Evolutionary conservation across 2,329 filamentous ascomycete genomes (phyloP).

Genomic region (Colletotrichum musae): DNA sequence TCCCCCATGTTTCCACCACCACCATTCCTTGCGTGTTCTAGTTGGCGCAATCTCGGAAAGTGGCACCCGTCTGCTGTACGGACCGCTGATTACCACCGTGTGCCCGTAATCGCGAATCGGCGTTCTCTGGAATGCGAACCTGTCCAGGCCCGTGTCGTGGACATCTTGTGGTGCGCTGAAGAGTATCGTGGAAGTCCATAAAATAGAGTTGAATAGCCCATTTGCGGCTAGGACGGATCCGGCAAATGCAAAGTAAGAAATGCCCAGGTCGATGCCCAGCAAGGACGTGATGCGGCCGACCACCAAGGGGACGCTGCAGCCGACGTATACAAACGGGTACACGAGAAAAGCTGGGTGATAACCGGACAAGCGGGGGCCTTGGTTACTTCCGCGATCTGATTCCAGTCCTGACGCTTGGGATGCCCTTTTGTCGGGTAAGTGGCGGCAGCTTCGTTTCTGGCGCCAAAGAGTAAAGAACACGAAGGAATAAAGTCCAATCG

Average conservation of each 20-base stretch:
- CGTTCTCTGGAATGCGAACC: constrained; percentile 45
- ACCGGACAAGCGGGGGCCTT: constrained; percentile 4
- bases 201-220: constrained; percentile 59
- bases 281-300: constrained; percentile 71
- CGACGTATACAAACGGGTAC: constrained; percentile 74
- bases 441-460: constrained; percentile 34
- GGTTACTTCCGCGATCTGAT: too few relatives aligned
- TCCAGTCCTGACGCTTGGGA: neutral
- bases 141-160: constrained; percentile 43
- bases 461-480: constrained; percentile 56
- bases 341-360: constrained; percentile 63
- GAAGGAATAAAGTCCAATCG: constrained; percentile 54
- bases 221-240: constrained; percentile 66
- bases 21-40: constrained; percentile 22
- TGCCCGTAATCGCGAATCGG: constrained; percentile 35
- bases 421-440: constrained; percentile 14
- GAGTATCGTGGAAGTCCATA: constrained; percentile 48
- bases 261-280: constrained; percentile 60
- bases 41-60: neutral
- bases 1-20: constrained; percentile 37
- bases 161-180: constrained; percentile 51
- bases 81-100: constrained; percentile 30
- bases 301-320: constrained; percentile 74
- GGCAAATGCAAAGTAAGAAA: constrained; percentile 65
- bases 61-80: constrained; percentile 18